Conservation (phyloP, 352 stramenopile genomes). For the Aphanomyces invadans region DNA sequence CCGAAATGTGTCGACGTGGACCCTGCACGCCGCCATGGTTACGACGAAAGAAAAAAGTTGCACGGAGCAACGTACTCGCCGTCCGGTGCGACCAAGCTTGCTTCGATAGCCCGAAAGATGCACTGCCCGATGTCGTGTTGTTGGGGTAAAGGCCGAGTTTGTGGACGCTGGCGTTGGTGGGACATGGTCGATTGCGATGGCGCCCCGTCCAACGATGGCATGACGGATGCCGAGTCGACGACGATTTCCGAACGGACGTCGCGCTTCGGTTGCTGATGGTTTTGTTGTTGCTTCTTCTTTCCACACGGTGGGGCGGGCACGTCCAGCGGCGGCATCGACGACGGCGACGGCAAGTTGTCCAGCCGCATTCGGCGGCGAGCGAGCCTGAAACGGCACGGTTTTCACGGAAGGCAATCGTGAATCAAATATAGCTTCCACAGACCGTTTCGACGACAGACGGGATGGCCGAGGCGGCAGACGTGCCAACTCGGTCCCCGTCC, state of each 20-base stretch:
- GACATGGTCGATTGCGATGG: neutral
- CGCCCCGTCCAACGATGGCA: neutral
- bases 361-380: neutral
- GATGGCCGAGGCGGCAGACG: neutral
- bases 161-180: neutral
- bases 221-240: neutral
- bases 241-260: no score
- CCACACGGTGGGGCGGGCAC: neutral
- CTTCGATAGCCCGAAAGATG: slow-evolving; percentile 10
- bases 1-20: slow-evolving; percentile 10
- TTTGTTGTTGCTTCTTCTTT: neutral
- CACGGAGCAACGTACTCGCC: neutral
- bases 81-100: neutral
- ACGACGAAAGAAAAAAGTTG: neutral
- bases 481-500: neutral
- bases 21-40: neutral
- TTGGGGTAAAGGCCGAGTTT: neutral
- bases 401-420: no score
- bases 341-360: neutral
- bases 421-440: neutral
- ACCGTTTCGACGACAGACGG: neutral
- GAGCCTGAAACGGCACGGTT: neutral
- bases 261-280: neutral
- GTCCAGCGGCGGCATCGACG: neutral
- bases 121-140: neutral